Base-by-base conservation (phyloP, 768 basidiomycete genomes). In the Agaricus subrufescens region DNA sequence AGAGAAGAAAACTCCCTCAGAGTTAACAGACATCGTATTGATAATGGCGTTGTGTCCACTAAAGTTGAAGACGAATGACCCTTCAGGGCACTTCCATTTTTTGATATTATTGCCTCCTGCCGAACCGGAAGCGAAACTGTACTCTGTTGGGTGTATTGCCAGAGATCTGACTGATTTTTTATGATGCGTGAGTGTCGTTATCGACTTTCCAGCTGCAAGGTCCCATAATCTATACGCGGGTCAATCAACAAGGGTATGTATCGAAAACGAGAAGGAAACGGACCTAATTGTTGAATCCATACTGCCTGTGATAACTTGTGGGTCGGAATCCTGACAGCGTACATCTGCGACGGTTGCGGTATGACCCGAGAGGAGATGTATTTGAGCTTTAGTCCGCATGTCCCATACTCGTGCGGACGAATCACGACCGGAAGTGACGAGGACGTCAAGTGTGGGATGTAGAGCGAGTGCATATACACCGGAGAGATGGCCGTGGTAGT, bases 51-150 rank as follows among this genome's bases (percentile, higher is more conserved):
- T 94, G 69, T 98, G 97, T 0, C 97, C 97, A 44, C 84, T 77
- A 69, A 98, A 97, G 73, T 98, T 99, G 79, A 90, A 92, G 3
- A 98, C 96, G 61, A 99, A 98, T 2, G 84, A 70, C 46, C 97
- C 97, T 60, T 98, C 93, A 4, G 97, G 97, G 63, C 94, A 98
- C 65, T 96, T 97, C 96, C 96, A 99, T 70, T 98, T 98, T 68
- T 99, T 99, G 75, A 99, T 98, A 70, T 98, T 98, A 76, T 98
- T 98, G 0, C 95, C 97, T n/a, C 97, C 97, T 0, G 96, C 91
- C 26, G 92, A 94, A 48, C 91, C 97, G 3, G 88, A 89, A 2
- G 94, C 97, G 66, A 99, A 99, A 31, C 89, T 90, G 75, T 94
- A 98, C 65, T 98, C 97, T 3, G 91, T 93, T 1, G 96, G 96